These are phyloP conservation scores for Capsicum pubescens DNA, from an alignment of 257 asterid species.

Conservation along the genomic window DNA sequence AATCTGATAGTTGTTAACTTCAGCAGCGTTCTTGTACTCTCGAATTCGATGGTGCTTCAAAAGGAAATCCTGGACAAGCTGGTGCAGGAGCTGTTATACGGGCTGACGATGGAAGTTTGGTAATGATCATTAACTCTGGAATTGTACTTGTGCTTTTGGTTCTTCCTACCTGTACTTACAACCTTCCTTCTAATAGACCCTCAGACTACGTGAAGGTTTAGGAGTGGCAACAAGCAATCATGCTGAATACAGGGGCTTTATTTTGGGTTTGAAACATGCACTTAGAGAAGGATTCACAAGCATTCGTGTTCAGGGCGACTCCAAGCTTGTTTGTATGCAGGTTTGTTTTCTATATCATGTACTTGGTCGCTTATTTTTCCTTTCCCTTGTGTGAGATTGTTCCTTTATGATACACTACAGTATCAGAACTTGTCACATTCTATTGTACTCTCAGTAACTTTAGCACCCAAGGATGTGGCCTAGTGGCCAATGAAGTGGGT, in stretches of 20 bases:
- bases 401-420: background rate
- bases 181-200: conserved; percentile 57
- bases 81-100: conserved; percentile 94
- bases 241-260: conserved; percentile 95
- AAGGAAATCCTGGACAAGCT: conserved; percentile 97
- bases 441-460: background rate
- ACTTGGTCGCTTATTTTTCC: background rate
- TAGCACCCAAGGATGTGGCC: background rate
- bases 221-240: conserved; percentile 88
- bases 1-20: conserved; percentile 32
- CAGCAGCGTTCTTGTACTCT: conserved; percentile 79
- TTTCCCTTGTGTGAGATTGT: background rate
- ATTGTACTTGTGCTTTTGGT: conserved; percentile 21
- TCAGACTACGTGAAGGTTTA: conserved; percentile 92
- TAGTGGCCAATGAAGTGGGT: background rate
- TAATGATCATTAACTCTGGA: conserved; percentile 36
- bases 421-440: background rate
- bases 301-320: conserved; percentile 94
- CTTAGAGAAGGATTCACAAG: conserved; percentile 82
- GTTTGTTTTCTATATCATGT: conserved; percentile 41
- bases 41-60: conserved; percentile 96
- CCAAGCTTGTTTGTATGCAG: conserved; percentile 99
- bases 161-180: conserved; percentile 12
- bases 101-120: conserved; percentile 91
- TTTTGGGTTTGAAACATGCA: conserved; percentile 86